These are phyloP conservation scores for Lactarius akahatsu DNA, from an alignment of 768 basidiomycete species.

Conservation along the genomic window DNA sequence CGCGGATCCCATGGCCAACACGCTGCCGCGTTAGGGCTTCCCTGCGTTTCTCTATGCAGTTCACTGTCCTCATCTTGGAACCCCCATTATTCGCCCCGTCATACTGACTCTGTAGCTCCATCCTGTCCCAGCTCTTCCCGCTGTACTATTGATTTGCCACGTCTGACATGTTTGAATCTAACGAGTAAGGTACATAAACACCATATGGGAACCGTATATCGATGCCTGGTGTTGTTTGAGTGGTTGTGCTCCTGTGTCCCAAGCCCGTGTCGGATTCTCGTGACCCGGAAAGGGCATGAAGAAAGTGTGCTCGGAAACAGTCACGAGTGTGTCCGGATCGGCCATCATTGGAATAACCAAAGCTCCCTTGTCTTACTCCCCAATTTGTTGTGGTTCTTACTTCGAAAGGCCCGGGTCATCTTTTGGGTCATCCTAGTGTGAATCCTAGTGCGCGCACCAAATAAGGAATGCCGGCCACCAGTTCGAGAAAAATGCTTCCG, in stretches of 20 bases:
- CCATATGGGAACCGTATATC: background rate
- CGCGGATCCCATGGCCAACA: background rate
- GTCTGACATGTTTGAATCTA: conserved; percentile 9
- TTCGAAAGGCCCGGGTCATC: background rate
- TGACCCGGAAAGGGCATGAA: background rate
- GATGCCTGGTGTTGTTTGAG: background rate
- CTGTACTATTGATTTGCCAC: background rate
- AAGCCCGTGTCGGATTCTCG: background rate
- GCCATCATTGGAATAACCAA: background rate
- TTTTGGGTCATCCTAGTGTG: background rate
- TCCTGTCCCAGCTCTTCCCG: background rate
- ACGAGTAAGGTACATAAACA: background rate
- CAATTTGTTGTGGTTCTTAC: background rate
- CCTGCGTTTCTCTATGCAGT: background rate
- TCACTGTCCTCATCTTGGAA: conserved; percentile 3
- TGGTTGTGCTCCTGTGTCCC: background rate
- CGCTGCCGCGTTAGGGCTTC: background rate
- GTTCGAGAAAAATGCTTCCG: background rate
- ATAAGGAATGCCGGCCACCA: background rate
- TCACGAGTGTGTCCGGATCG: background rate
- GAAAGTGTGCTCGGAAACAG: background rate
- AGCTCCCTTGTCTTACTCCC: background rate
- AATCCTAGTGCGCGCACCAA: background rate
- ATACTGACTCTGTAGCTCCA: conserved; percentile 13
- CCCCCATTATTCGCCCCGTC: background rate